These are phyloP conservation scores for Fusarium sambucinum DNA, from an alignment of 2,329 filamentous ascomycete genomes.

Conservation along the genomic window DNA sequence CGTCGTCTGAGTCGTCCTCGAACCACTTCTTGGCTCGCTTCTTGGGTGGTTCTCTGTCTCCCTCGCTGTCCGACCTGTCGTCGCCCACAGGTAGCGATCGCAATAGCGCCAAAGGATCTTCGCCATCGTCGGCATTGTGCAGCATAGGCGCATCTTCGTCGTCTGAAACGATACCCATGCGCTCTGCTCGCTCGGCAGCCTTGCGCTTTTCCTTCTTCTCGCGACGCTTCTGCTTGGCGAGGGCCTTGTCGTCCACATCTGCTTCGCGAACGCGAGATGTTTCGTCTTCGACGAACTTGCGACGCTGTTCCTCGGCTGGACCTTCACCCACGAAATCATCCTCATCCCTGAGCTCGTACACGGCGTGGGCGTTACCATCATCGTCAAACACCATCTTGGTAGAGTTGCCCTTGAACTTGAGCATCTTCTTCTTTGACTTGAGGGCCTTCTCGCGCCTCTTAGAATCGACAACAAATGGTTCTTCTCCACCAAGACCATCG, in stretches of 20 bases:
- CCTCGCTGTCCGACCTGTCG: slow-evolving; percentile 50
- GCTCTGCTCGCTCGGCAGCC: slow-evolving; percentile 67
- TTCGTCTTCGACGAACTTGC: slow-evolving; percentile 83
- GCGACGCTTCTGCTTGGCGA: slow-evolving; percentile 80
- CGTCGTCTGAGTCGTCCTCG: slow-evolving; percentile 74
- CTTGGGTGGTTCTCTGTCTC: slow-evolving; percentile 60
- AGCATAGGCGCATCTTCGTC: slow-evolving; percentile 51
- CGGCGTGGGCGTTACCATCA: slow-evolving; percentile 83
- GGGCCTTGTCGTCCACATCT: slow-evolving; percentile 85
- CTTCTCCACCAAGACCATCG: slow-evolving; percentile 74
- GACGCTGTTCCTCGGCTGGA: slow-evolving; percentile 79
- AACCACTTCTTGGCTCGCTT: slow-evolving; percentile 83
- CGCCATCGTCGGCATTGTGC: slow-evolving; percentile 49
- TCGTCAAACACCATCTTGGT: slow-evolving; percentile 92
- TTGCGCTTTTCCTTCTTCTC: slow-evolving; percentile 82
- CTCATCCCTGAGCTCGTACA: slow-evolving; percentile 91
- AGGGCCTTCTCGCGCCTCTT: slow-evolving; percentile 97
- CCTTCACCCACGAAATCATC: slow-evolving; percentile 82
- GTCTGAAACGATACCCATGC: slow-evolving; percentile 44
- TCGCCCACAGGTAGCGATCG: slow-evolving; percentile 66
- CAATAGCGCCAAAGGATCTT: slow-evolving; percentile 64
- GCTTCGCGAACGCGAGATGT: slow-evolving; percentile 76
- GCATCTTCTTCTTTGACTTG: slow-evolving; percentile 91
- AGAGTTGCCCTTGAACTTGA: slow-evolving; percentile 89
- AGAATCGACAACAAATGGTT: slow-evolving; percentile 87